These are phyloP conservation scores for Aspergillus conjunctus DNA, from an alignment of 495 filamentous ascomycete genomes.

Conservation along the genomic window DNA sequence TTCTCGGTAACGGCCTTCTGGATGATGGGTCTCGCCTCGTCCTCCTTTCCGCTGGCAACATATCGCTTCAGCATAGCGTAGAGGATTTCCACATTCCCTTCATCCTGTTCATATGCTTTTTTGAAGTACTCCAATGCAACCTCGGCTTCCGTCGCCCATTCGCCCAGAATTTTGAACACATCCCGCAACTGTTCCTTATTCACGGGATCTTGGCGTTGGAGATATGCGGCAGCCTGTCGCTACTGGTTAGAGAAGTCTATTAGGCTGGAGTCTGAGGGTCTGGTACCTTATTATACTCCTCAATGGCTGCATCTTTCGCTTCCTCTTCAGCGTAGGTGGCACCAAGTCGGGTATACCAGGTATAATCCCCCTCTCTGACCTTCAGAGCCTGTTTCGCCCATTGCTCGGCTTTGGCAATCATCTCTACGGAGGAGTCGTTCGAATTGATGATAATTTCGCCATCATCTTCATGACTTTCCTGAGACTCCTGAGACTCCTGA, in stretches of 20 bases:
- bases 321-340: not conserved
- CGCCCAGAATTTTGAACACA: constrained; percentile 10
- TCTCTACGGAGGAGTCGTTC: not conserved
- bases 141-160: constrained; percentile 5
- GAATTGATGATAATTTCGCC: not conserved
- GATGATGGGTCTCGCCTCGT: constrained; percentile 13
- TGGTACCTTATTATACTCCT: constrained; percentile 22
- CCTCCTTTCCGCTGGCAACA: not conserved
- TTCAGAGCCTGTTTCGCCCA: constrained; percentile 15
- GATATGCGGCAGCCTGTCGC: constrained; percentile 10
- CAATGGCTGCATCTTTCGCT: constrained; percentile 5
- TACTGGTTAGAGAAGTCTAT: not conserved
- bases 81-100: constrained; percentile 4
- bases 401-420: constrained; percentile 5
- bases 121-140: not conserved
- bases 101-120: constrained; percentile 11
- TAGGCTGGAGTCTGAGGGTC: not conserved
- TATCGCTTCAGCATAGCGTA: not conserved
- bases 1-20: constrained; percentile 13
- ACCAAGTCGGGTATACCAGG: constrained; percentile 14
- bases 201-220: constrained; percentile 16
- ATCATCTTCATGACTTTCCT: not conserved
- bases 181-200: constrained; percentile 12
- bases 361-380: constrained; percentile 12
- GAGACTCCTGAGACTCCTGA: not conserved